These are phyloP conservation scores for Chlamydomonas sphaeroides DNA, from an alignment of 139 green algal genomes.

Conservation along the genomic window DNA sequence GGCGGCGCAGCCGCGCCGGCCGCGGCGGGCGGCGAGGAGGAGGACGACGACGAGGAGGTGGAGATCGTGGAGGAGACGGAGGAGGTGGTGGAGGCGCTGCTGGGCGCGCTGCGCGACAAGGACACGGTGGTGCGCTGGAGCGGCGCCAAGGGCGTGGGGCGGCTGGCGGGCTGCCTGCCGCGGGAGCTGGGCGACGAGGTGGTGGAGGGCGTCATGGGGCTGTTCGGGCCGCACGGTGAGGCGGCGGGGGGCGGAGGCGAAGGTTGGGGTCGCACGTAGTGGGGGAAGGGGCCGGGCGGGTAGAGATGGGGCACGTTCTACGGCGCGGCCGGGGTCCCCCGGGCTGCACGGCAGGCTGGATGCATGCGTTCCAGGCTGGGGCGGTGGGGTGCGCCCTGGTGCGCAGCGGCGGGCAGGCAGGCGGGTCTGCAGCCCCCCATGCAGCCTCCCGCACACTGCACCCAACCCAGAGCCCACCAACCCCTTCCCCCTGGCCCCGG, in stretches of 20 bases:
- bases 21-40: not conserved
- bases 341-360: too few species aligned
- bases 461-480: not conserved
- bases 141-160: conserved; percentile 92
- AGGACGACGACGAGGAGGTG: conserved; percentile 63
- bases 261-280: too few species aligned
- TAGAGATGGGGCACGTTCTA: too few species aligned
- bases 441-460: too few species aligned
- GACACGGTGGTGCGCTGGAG: conserved; percentile 97
- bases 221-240: too few species aligned
- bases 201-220: conserved; percentile 72
- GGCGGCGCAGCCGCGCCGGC: not conserved
- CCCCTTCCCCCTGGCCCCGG: not conserved
- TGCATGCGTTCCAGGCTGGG: too few species aligned
- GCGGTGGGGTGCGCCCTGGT: too few species aligned
- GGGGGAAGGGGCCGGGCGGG: too few species aligned
- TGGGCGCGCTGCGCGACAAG: conserved; percentile 81
- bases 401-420: too few species aligned
- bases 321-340: too few species aligned
- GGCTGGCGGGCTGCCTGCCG: conserved; percentile 86
- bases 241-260: too few species aligned
- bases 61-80: conserved; percentile 74
- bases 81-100: conserved; percentile 61
- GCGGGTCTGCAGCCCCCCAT: too few species aligned
- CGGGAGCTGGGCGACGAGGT: conserved; percentile 89